phyloP scores from a whole-genome alignment of 164 flowering plant genomes.

The Nymphaea colorata region DNA sequence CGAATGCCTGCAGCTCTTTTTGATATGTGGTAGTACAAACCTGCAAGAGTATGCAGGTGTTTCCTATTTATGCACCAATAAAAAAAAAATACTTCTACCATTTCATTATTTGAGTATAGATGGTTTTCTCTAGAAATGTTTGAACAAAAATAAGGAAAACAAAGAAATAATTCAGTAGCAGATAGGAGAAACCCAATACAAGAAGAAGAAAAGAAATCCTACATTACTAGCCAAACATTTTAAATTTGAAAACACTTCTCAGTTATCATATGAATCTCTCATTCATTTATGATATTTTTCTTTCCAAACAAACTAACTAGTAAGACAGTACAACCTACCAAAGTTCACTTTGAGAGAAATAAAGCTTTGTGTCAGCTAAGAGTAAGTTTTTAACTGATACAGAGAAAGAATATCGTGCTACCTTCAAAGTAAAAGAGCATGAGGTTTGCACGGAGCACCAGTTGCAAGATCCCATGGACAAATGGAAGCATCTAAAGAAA shows the following conservation, averaged over 20 bases:
- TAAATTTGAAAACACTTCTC: no score
- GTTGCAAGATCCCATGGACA: constrained; percentile 66
- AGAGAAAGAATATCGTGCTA: constrained; percentile 8
- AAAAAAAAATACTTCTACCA: background rate
- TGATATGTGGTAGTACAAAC: constrained; percentile 86
- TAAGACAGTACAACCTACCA: no score
- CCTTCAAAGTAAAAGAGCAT: constrained; percentile 99
- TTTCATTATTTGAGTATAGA: no score
- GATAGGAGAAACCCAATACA: background rate
- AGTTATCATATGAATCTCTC: no score
- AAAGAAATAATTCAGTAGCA: background rate
- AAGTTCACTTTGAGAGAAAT: no score
- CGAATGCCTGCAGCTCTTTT: constrained; percentile 90
- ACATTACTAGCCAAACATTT: background rate
- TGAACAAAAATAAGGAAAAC: background rate
- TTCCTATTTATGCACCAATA: background rate
- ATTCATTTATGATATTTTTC: no score
- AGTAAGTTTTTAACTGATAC: no score
- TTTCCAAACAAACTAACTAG: no score
- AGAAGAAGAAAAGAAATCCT: no score
- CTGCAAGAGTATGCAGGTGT: constrained; percentile 20
- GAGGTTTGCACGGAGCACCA: constrained; percentile 75
- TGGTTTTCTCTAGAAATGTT: no score
- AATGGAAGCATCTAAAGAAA: constrained; percentile 59
- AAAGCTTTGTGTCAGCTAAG: no score